Evolutionary conservation across 75 land plant genomes (phyloP).

Genomic region (Gnetum montanum): DNA sequence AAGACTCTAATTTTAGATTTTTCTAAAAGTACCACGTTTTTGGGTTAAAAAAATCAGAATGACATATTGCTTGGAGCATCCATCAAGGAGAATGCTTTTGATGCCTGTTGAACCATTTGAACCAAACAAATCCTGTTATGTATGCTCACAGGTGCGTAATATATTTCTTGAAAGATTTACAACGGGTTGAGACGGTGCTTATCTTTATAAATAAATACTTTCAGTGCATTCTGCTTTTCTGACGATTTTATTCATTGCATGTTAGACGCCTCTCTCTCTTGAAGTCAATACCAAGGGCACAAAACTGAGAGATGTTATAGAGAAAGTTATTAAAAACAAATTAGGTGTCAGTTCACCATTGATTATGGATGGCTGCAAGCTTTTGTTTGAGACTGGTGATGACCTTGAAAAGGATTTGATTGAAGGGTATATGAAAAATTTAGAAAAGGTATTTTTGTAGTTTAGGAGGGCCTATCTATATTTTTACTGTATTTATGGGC

Average conservation of each 20-base stretch:
- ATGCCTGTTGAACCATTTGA: conserved; percentile 94
- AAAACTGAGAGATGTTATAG: conserved; percentile 78
- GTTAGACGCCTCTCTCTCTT: conserved; percentile 71
- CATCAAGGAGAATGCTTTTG: conserved; percentile 73
- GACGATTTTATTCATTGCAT: not conserved
- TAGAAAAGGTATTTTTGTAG: conserved; percentile 65
- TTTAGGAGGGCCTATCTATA: not conserved
- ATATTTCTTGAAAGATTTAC: conserved; percentile 1
- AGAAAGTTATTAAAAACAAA: conserved; percentile 74
- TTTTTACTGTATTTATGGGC: not conserved
- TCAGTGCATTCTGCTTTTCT: not conserved
- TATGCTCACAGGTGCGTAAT: conserved; percentile 79
- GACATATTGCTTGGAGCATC: conserved; percentile 95
- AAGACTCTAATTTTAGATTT: too few species aligned
- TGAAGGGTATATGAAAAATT: conserved; percentile 60
- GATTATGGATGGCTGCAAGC: conserved; percentile 69
- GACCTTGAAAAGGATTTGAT: conserved; percentile 82
- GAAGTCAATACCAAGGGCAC: conserved; percentile 70
- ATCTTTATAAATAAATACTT: not conserved
- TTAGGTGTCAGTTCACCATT: conserved; percentile 81
- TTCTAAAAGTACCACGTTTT: too few species aligned
- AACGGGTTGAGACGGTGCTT: not conserved
- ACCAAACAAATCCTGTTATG: conserved; percentile 87
- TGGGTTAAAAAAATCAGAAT: too few species aligned
- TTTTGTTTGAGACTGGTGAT: conserved; percentile 91